phyloP scores from a whole-genome alignment of 1,139 yeast genomes.

The Candida pseudoviswanathii region DNA sequence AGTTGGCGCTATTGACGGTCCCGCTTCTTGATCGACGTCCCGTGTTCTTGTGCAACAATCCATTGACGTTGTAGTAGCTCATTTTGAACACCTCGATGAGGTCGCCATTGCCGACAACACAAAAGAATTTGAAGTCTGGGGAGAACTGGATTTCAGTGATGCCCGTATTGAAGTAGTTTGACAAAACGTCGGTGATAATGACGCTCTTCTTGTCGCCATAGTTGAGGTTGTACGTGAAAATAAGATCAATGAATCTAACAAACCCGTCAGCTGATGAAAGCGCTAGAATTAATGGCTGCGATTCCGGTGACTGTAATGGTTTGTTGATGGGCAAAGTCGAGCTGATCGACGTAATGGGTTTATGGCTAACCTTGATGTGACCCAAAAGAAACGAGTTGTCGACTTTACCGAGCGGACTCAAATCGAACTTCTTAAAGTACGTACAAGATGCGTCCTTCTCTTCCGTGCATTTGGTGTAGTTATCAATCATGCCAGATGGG shows the following conservation, averaged over 20 bases:
- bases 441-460: constrained; percentile 39
- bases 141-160: constrained; percentile 59
- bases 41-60: constrained; percentile 26
- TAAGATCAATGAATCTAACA: constrained; percentile 57
- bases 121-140: constrained; percentile 64
- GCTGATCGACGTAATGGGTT: constrained; percentile 46
- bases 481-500: constrained; percentile 21
- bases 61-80: constrained; percentile 41
- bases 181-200: constrained; percentile 56
- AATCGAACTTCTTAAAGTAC: constrained; percentile 42
- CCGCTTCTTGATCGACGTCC: constrained; percentile 43
- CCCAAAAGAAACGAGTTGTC: constrained; percentile 28
- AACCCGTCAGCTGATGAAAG: constrained; percentile 71
- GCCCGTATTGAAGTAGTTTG: constrained; percentile 70
- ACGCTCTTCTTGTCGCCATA: constrained; percentile 36
- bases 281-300: constrained; percentile 51
- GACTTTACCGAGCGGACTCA: constrained; percentile 28
- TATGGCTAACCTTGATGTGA: constrained; percentile 62
- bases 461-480: constrained; percentile 30
- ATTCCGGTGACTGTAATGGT: constrained; percentile 10
- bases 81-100: constrained; percentile 57
- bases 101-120: constrained; percentile 60
- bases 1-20: constrained; percentile 34
- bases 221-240: constrained; percentile 23
- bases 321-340: constrained; percentile 25